Evolutionary conservation across 176 grass and related monocot genomes (phyloP), one percentile per base, ranked within the genome.

Genomic region (Triticum urartu): DNA sequence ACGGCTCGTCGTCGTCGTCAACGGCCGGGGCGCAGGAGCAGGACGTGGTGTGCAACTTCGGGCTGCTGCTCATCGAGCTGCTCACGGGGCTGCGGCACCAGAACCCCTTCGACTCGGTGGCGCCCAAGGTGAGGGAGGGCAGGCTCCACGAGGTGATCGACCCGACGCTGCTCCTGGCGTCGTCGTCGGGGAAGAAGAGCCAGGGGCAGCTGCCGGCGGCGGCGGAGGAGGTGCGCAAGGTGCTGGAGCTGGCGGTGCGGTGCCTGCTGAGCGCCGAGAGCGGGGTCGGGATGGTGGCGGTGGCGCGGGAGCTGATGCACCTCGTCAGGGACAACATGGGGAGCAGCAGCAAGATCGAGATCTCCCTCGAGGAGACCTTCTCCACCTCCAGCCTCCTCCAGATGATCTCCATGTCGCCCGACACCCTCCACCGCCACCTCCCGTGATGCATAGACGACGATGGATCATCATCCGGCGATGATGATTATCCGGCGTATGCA

Each of bases 321-420:
- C 92, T 93, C 11, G 75, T 74, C 86, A 85, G 77, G 11, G 90
- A 92, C 35, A 89, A 89, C 74, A 90, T 91, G 20, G 90, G 94
- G 75, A 93, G 92, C 72, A 94, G 94, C 83, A 99, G 92, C 72
- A 92, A 90, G 79, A 93, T 93, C 47, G 97, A 99, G 83, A 94
- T 95, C 47, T 86, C 92, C 0, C 86, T 96, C 15, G 94, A 99
- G 75, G 92, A 93, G 68, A 94, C 94, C 5, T 96, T 96, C 81
- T 99, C 94, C 0, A 96, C 87, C 82, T 99, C 94, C 3, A 96
- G 97, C 89, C 89, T 99, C 28, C 89, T 96, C 58, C 97, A 96
- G 87, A 99, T 98, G 94, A 95, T 95, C 86, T 99, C 94, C 18
- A 99, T 93, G 92, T 99, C 97, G 78, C 94, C 94, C 7, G 97